Base-by-base conservation (phyloP, 2,329 filamentous ascomycete genomes). In the Didymella arachidicola region DNA sequence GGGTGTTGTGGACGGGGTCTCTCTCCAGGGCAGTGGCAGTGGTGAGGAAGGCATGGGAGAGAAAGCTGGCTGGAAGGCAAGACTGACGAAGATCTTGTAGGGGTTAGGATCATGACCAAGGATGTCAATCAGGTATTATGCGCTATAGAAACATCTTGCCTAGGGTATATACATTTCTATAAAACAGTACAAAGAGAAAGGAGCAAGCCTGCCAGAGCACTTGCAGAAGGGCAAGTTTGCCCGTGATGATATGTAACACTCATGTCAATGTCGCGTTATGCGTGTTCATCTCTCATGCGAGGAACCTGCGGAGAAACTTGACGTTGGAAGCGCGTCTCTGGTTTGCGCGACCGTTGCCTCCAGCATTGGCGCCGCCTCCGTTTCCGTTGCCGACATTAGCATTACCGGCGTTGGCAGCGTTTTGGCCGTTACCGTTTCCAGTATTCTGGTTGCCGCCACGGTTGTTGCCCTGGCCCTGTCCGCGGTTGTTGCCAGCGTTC, bases 31-130 rank as follows among this genome's bases (percentile, higher is more conserved):
- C n/a, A 67, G 61, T 32, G 68, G 65, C 5, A 73, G 67, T 57
- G 66, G 63, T 32, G 64, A 67, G 34, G 67, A 67, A 18, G 61
- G 57, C 36, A 30, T 43, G 1, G 51, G 49, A 16, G 74, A 75
- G 63, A 77, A 77, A 59, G 62, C 53, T 19, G 72, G 73, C 3
- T 74, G 73, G 67, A 77, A 72, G 59, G 65, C 62, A 19, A 73
- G 65, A 66, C 59, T 77, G 59, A 66, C 71, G 22, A 67, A 63
- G 48, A 72, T 77, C 11, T 56, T 78, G 68, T 78, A 68, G 52
- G n/a, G n/a, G n/a, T n/a, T n/a, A n/a, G n/a, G n/a, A n/a, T n/a
- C n/a, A n/a, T n/a, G n/a, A n/a, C n/a, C n/a, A n/a, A n/a, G n/a
- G n/a, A n/a, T n/a, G n/a, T n/a, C n/a, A n/a, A n/a, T n/a, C n/a